These are phyloP conservation scores for Eutrema salsugineum DNA, from an alignment of 441 rosid genomes.

Conservation along the genomic window DNA sequence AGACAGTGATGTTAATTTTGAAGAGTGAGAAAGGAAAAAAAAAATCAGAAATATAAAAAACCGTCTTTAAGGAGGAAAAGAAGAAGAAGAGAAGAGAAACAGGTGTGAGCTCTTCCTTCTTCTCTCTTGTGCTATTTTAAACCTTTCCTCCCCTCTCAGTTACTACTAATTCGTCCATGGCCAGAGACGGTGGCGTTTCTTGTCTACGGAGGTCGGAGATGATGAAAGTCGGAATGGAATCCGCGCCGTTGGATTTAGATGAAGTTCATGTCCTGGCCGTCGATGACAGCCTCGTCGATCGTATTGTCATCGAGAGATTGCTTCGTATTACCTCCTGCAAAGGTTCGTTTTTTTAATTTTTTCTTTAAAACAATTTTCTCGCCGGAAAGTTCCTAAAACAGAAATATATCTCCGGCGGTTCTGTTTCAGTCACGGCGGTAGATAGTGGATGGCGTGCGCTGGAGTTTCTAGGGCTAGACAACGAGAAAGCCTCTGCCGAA, in stretches of 20 bases:
- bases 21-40: constrained; percentile 29
- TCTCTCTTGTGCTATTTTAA: constrained; percentile 2
- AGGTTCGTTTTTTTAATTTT: constrained; percentile 36
- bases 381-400: background rate
- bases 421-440: constrained; percentile 71
- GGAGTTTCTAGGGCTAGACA: constrained; percentile 69
- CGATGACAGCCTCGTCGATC: constrained; percentile 84
- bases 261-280: constrained; percentile 88
- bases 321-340: constrained; percentile 76
- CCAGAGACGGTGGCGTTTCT: constrained; percentile 45
- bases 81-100: constrained; percentile 2
- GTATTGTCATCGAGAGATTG: constrained; percentile 80
- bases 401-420: background rate
- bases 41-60: constrained; percentile 20
- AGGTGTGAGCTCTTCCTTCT: constrained; percentile 19
- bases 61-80: background rate
- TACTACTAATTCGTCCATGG: constrained; percentile 35
- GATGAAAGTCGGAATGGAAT: constrained; percentile 35
- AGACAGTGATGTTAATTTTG: constrained; percentile 31
- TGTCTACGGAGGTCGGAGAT: constrained; percentile 43
- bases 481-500: constrained; percentile 41
- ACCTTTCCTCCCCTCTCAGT: constrained; percentile 2
- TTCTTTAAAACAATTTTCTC: background rate
- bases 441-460: constrained; percentile 89
- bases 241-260: constrained; percentile 36